Evolutionary conservation across 176 grass and related monocot genomes (phyloP).

Genomic region (Canna indica): DNA sequence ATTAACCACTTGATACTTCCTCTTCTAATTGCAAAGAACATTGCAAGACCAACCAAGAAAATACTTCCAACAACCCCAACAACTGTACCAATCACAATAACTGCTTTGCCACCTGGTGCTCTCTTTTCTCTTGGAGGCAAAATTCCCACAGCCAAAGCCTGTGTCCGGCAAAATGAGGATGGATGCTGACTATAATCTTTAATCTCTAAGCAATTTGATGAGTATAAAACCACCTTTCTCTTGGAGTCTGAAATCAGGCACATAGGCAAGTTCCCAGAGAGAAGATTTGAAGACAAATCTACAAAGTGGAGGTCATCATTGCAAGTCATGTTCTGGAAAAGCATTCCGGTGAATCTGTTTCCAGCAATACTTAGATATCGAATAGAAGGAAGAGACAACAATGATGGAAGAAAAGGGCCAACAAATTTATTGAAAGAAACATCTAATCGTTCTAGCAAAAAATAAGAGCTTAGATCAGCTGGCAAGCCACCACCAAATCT

Average conservation of each 20-base stretch:
- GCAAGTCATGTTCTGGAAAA: conserved; percentile 47
- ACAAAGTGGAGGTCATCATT: conserved; percentile 54
- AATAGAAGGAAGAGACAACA: conserved; percentile 69
- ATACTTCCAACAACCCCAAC: conserved; percentile 25
- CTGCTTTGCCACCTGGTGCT: conserved; percentile 14
- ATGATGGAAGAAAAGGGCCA: conserved; percentile 45
- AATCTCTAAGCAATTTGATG: conserved; percentile 52
- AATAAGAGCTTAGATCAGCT: conserved; percentile 27
- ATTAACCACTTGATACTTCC: conserved; percentile 24
- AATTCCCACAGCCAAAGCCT: conserved; percentile 83
- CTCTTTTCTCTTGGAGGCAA: conserved; percentile 29
- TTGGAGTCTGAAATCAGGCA: conserved; percentile 45
- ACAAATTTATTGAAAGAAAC: conserved; percentile 77
- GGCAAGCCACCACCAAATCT: conserved; percentile 48
- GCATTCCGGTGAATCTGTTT: conserved; percentile 76
- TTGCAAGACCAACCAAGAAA: conserved; percentile 21
- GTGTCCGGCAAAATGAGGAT: conserved; percentile 69
- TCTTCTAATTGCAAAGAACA: conserved; percentile 44
- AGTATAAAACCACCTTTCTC: conserved; percentile 33
- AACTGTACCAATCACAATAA: conserved; percentile 29
- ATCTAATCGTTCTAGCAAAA: conserved; percentile 61
- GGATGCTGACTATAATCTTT: conserved; percentile 43
- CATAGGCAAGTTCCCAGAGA: conserved; percentile 41
- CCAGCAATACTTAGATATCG: conserved; percentile 54
- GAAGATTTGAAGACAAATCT: conserved; percentile 68